These are phyloP conservation scores for Hamigera avellanea DNA, from an alignment of 495 filamentous ascomycete genomes.

Conservation along the genomic window DNA sequence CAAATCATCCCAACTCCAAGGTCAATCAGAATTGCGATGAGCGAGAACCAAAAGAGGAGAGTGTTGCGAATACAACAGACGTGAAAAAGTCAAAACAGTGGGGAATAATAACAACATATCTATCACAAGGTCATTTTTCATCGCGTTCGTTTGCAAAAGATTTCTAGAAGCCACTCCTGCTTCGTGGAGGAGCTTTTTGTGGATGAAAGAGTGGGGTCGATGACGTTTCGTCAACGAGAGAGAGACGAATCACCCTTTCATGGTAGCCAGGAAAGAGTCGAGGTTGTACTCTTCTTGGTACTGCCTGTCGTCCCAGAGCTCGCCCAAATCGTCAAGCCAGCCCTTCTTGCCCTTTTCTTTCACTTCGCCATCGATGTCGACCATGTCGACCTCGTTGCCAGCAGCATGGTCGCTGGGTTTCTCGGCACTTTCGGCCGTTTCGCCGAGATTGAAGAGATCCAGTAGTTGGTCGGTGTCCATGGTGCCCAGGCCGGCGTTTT, in stretches of 20 bases:
- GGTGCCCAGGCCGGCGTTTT: conserved; percentile 85
- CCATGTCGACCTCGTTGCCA: conserved; percentile 79
- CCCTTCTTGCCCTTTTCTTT: conserved; percentile 95
- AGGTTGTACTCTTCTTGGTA: conserved; percentile 97
- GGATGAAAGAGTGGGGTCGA: too few relatives aligned
- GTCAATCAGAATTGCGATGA: too few relatives aligned
- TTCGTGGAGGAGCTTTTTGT: too few relatives aligned
- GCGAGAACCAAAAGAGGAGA: too few relatives aligned
- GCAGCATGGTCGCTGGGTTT: conserved; percentile 37
- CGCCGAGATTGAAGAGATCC: conserved; percentile 88
- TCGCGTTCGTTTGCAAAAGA: too few relatives aligned
- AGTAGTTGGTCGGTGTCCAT: conserved; percentile 99
- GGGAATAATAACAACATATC: too few relatives aligned
- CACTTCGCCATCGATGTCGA: conserved; percentile 85
- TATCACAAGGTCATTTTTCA: too few relatives aligned
- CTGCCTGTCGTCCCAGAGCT: conserved; percentile 91
- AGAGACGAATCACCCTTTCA: conserved; percentile 59
- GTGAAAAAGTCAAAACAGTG: too few relatives aligned
- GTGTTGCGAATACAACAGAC: too few relatives aligned
- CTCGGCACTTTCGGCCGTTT: conserved; percentile 58
- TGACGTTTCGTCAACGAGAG: background rate
- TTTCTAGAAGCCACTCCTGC: too few relatives aligned
- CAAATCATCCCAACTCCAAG: too few relatives aligned
- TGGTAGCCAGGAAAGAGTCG: conserved; percentile 80
- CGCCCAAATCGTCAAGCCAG: conserved; percentile 84